These are phyloP conservation scores for Coffea canephora DNA, from an alignment of 257 asterid genomes.

Conservation along the genomic window DNA sequence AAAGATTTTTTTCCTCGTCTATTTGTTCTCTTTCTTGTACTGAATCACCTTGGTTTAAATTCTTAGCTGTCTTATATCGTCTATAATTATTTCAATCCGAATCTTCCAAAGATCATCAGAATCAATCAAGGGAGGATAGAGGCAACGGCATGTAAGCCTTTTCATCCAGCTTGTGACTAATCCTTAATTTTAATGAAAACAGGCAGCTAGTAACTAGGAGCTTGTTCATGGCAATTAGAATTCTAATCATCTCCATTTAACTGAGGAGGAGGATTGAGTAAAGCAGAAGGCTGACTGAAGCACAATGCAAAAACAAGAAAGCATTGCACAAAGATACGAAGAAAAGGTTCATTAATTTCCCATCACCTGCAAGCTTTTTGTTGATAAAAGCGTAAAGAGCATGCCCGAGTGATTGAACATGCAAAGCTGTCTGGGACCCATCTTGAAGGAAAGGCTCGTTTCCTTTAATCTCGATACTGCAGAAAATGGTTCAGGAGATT, in stretches of 20 bases:
- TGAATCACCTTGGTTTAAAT: background rate
- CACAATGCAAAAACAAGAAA: background rate
- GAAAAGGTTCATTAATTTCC: conserved; percentile 7
- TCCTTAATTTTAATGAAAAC: background rate
- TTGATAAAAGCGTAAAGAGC: conserved; percentile 61
- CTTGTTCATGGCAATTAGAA: background rate
- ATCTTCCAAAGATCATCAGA: background rate
- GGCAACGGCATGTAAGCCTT: background rate
- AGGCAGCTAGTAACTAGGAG: background rate
- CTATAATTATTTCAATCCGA: background rate
- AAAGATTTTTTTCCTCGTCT: background rate
- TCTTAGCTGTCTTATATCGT: background rate
- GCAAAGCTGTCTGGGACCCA: conserved; percentile 66
- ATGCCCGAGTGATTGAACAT: conserved; percentile 75
- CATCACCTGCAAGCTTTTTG: conserved; percentile 71
- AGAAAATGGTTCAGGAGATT: conserved; percentile 2
- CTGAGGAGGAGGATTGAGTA: background rate
- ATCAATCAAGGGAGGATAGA: background rate
- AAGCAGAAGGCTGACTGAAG: background rate
- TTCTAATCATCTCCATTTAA: background rate
- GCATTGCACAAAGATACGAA: background rate
- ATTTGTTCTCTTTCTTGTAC: background rate
- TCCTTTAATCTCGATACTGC: conserved; percentile 53
- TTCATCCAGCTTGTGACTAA: background rate
- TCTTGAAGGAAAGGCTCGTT: conserved; percentile 53